Percentiles rank a stretch among this genome's conserved stretches.
Conservation (phyloP, 257 asterid species). For the Plectranthus barbatus region DNA sequence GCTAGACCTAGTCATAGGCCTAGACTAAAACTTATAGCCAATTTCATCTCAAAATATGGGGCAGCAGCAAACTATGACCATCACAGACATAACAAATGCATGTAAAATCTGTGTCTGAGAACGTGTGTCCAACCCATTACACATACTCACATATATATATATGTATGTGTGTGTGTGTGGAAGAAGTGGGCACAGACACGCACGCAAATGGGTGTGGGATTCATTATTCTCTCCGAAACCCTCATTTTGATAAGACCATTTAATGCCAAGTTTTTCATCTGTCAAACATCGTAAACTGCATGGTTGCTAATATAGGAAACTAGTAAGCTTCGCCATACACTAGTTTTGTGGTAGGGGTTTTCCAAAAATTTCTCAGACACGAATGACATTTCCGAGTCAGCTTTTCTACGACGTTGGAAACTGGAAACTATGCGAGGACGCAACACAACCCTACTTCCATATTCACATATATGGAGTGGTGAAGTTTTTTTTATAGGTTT, state of each 20-base stretch:
- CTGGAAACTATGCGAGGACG: not conserved
- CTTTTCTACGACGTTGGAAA: not conserved
- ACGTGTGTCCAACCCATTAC: not conserved
- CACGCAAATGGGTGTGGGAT: conserved; percentile 9
- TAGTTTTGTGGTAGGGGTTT: conserved; percentile 1
- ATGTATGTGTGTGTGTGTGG: not conserved
- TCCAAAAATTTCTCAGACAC: not conserved
- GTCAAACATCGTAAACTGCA: not conserved
- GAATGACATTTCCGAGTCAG: conserved; percentile 16
- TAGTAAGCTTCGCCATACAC: not conserved
- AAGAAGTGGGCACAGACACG: conserved; percentile 11
- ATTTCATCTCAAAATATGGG: not conserved
- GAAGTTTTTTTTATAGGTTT: not conserved
- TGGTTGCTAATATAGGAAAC: conserved; percentile 1
- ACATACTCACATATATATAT: too few relatives aligned
- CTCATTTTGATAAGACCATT: conserved; percentile 6
- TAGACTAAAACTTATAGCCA: not conserved
- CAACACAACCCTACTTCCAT: not conserved
- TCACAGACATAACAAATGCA: not conserved
- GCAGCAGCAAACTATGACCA: not conserved
- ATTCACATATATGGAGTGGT: not conserved
- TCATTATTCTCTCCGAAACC: conserved; percentile 2
- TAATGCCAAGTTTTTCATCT: conserved; percentile 7
- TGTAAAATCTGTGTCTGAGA: not conserved
- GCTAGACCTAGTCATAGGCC: not conserved